Percentiles rank a stretch among this genome's conserved stretches.
Evolutionary conservation across 2,329 filamentous ascomycete species (phyloP).

Genomic region (Pezicula radicicola): DNA sequence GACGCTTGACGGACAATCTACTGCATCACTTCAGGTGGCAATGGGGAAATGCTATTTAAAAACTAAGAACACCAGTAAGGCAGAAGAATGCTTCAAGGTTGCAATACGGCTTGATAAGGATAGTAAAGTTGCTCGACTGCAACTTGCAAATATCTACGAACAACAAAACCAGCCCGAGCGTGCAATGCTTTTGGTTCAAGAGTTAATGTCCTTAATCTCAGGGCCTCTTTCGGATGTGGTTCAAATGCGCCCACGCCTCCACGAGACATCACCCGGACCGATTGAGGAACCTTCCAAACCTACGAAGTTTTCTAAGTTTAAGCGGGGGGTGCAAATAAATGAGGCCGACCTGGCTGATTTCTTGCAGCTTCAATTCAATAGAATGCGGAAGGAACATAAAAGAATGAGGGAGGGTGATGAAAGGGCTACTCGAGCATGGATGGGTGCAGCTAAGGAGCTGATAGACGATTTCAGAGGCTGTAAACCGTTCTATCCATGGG

Average conservation of each 20-base stretch:
- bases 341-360: conserved; percentile 30
- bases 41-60: conserved; percentile 66
- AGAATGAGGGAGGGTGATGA: conserved; percentile 25
- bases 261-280: neutral
- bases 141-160: conserved; percentile 84
- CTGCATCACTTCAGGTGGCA: conserved; percentile 35
- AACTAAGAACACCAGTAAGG: conserved; percentile 60
- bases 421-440: conserved; percentile 40
- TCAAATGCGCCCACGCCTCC: neutral
- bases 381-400: conserved; percentile 37
- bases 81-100: conserved; percentile 73
- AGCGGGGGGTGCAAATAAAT: conserved; percentile 7
- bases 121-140: conserved; percentile 73
- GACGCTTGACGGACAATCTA: conserved; percentile 43
- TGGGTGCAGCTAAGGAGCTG: conserved; percentile 55
- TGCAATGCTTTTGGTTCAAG: conserved; percentile 73
- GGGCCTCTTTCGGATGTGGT: conserved; percentile 27
- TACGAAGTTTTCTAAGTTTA: neutral
- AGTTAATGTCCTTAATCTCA: conserved; percentile 66
- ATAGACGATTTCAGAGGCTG: conserved; percentile 62
- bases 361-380: conserved; percentile 33
- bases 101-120: conserved; percentile 70
- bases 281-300: neutral
- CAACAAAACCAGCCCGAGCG: conserved; percentile 68
- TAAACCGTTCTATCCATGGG: conserved; percentile 64